Evolutionary conservation across 176 grass and related monocot genomes (phyloP).

Genomic region (Cenchrus americanus): DNA sequence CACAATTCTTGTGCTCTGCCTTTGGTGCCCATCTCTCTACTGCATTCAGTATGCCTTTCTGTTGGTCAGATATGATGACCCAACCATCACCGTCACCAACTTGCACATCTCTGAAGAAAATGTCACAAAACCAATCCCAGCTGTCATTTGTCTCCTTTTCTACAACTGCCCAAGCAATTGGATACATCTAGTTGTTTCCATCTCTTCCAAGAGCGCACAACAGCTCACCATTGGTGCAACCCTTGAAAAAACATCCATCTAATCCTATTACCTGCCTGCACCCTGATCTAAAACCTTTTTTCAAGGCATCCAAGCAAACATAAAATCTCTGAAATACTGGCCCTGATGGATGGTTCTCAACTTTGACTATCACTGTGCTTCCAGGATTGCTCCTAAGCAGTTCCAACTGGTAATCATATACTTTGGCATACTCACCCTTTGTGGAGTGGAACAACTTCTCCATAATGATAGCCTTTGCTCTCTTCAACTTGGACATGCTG

Average conservation of each 20-base stretch:
- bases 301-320: background rate
- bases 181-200: background rate
- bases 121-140: background rate
- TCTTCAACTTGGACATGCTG: background rate
- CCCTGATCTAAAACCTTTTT: background rate
- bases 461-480: background rate
- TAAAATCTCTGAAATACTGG: background rate
- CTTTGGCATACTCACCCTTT: background rate
- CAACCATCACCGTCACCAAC: background rate
- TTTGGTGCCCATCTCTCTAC: too few relatives aligned
- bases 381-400: background rate
- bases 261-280: background rate
- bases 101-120: background rate
- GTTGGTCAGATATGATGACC: background rate
- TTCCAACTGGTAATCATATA: background rate
- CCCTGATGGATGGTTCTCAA: too few relatives aligned
- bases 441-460: background rate
- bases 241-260: background rate
- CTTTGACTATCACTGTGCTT: background rate
- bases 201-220: background rate
- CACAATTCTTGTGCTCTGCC: too few relatives aligned
- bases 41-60: too few relatives aligned
- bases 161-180: background rate
- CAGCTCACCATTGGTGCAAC: background rate
- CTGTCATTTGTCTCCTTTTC: background rate